phyloP scores from a whole-genome alignment of 2,329 filamentous ascomycete genomes.

The Fusarium ramigenum region DNA sequence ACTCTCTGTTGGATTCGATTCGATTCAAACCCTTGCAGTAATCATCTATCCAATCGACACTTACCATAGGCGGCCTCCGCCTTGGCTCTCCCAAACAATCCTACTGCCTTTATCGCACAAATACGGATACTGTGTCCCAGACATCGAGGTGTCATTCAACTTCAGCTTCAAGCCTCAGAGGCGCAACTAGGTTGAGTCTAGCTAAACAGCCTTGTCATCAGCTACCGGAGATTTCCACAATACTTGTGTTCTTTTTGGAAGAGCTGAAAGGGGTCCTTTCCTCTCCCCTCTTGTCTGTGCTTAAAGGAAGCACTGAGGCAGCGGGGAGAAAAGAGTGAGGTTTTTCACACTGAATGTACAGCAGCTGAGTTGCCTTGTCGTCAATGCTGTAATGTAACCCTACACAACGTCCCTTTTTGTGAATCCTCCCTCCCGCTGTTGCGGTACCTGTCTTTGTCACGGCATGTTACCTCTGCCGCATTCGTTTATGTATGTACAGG shows the following conservation, averaged over 20 bases:
- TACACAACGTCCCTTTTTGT: not conserved
- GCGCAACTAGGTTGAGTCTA: not conserved
- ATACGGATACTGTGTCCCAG: not conserved
- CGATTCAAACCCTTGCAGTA: not conserved
- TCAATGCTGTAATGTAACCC: constrained; percentile 26
- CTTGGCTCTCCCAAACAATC: not conserved
- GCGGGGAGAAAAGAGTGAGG: not conserved
- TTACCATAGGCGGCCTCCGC: not conserved
- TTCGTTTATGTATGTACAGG: constrained; percentile 2
- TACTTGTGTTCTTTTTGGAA: not conserved
- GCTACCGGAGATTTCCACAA: constrained; percentile 12
- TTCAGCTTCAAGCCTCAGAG: constrained; percentile 9
- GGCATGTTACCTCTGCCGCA: constrained; percentile 10
- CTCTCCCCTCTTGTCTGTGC: not conserved
- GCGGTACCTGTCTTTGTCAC: constrained; percentile 1
- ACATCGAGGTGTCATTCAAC: not conserved
- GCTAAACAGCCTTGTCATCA: constrained; percentile 9
- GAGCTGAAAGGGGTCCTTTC: not conserved
- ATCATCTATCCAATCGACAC: not conserved
- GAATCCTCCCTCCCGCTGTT: constrained; percentile 2
- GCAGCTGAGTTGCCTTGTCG: constrained; percentile 5
- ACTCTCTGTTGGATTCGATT: not conserved
- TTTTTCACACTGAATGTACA: constrained; percentile 4
- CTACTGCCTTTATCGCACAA: not conserved
- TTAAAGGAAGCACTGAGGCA: not conserved